phyloP scores from a whole-genome alignment of 306 rosid species.

The Citrullus colocynthis region DNA sequence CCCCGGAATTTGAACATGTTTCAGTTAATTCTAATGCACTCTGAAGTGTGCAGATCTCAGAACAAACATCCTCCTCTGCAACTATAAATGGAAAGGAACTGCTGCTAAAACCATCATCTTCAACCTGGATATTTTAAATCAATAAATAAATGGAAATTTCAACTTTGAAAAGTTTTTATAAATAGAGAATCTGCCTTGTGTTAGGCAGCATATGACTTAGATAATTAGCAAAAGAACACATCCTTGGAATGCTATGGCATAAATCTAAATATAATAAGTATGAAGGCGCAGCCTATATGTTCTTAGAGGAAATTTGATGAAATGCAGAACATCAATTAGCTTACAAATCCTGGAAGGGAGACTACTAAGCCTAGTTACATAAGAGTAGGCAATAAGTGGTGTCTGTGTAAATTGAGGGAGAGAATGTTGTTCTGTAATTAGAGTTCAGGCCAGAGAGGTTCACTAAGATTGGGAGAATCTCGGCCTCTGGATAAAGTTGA shows the following conservation, averaged over 20 bases:
- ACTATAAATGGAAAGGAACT: conserved; percentile 83
- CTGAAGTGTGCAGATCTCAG: conserved; percentile 69
- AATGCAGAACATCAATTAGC: background rate
- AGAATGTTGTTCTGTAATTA: background rate
- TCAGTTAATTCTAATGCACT: conserved; percentile 41
- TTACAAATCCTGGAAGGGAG: background rate
- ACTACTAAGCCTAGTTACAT: background rate
- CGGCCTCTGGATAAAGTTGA: background rate
- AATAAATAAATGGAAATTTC: background rate
- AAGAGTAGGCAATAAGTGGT: background rate
- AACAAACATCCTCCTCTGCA: conserved; percentile 73
- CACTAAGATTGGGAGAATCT: background rate
- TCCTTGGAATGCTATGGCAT: background rate
- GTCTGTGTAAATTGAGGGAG: background rate
- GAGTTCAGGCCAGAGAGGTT: background rate
- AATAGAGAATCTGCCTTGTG: background rate
- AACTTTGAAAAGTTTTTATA: background rate
- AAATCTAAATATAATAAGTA: background rate
- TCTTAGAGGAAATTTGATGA: background rate
- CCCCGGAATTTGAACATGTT: conserved; percentile 8
- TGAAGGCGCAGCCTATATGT: background rate
- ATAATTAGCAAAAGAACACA: background rate
- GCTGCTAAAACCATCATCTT: conserved; percentile 76
- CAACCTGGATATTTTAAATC: conserved; percentile 42
- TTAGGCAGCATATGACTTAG: background rate